phyloP scores from a whole-genome alignment of 768 basidiomycete species.

The Leccinum fibrillosum region DNA sequence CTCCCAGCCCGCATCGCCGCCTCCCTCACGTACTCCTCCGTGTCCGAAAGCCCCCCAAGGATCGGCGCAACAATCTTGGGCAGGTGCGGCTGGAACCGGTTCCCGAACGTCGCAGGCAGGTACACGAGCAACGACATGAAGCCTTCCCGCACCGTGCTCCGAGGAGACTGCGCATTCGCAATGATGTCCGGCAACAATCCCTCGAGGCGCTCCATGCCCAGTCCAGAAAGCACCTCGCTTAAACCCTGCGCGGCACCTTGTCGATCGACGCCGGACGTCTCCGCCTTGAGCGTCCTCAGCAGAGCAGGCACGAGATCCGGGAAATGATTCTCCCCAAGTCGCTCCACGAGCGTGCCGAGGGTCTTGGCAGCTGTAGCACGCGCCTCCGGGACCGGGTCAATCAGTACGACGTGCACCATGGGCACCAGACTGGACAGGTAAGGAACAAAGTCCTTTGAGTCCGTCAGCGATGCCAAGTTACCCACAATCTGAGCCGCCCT shows the following conservation, averaged over 20 bases:
- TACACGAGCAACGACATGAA: constrained; percentile 98
- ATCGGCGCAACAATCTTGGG: constrained; percentile 94
- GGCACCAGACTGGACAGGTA: constrained; percentile 82
- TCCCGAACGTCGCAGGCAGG: constrained; percentile 93
- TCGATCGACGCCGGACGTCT: constrained; percentile 92
- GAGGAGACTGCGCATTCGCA: constrained; percentile 82
- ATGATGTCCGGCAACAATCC: constrained; percentile 93
- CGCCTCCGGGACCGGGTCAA: constrained; percentile 97
- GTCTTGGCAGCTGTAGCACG: constrained; percentile 97
- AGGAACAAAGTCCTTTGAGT: constrained; percentile 90
- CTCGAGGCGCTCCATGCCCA: constrained; percentile 97
- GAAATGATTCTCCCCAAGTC: constrained; percentile 92
- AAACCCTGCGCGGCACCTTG: constrained; percentile 98
- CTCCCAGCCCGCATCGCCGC: constrained; percentile 98
- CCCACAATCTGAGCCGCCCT: constrained; percentile 97
- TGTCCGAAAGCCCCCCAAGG: constrained; percentile 84
- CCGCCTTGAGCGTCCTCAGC: constrained; percentile 83
- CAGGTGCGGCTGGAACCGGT: constrained; percentile 93
- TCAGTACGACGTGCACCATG: constrained; percentile 85
- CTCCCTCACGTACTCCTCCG: constrained; percentile 93
- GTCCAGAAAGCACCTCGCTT: constrained; percentile 89
- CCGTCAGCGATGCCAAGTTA: constrained; percentile 89
- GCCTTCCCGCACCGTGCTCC: constrained; percentile 91
- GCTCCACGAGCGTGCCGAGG: constrained; percentile 93
- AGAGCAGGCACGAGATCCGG: constrained; percentile 92